Evolutionary conservation across 352 stramenopile genomes (phyloP), one percentile per base, ranked within the genome.

Genomic region (Pythium oligandrum): DNA sequence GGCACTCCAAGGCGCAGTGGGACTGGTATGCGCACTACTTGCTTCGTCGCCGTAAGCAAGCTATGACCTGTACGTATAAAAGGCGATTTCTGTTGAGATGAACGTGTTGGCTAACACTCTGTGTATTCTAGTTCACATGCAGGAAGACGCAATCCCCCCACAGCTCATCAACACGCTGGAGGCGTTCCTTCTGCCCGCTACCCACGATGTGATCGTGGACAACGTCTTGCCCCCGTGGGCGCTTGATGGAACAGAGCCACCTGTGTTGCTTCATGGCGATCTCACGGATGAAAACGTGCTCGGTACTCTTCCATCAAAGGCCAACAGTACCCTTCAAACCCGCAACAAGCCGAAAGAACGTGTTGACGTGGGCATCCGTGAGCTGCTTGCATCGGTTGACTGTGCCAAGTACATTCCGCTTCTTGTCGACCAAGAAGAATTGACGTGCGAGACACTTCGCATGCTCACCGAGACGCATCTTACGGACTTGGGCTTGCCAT

Each of bases 221-320:
- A 32, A 68, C 32, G 38, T 90, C 43, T 66, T 90, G 31, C 82
- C 82, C 6, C 54, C 57, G 2, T 66, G 3, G 55, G 40, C 1
- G 57, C 60, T 1, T 49, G 8, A 5, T 63, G 48, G 17, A 4
- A 44, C 45, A 1, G 56, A 26, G 1, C 53, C 65, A 1, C 78
- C 82, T 37, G 77, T 89, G 51, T 63, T 93, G 12, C 64, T 95
- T 26, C 84, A 95, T 48, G 80, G 83, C 37, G 84, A 95, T 46
- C 55, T 95, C 32, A 95, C 84, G n/a, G 74, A 90, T 34, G 84
- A 95, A 50, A 95, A 95, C 49, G 78, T 95, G 37, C 61, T 95
- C 9, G 84, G 84, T 7, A 63, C 51, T 4, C 51, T 53, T 4
- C 31, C 11, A 12, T 54, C 39, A 11, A 46, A 8, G 30, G 9